Percentiles rank a stretch among this genome's conserved stretches.
Evolutionary conservation across 208 protist species (phyloP).

Genomic region (Trypanosoma avium): DNA sequence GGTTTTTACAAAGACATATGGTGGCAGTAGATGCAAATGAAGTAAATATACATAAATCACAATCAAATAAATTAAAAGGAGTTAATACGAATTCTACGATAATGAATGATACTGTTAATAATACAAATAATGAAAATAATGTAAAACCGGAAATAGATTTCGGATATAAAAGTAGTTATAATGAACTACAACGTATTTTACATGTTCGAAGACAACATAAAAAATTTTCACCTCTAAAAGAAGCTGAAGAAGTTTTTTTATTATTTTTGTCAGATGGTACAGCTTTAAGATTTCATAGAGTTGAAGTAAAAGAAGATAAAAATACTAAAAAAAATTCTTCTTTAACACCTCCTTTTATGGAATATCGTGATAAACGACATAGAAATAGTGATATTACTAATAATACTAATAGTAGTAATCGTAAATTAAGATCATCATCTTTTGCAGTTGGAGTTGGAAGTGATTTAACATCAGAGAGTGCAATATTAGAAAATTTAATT

Average conservation of each 20-base stretch:
- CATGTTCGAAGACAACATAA: conserved; percentile 29
- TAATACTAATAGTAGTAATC: no score
- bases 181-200: conserved; percentile 26
- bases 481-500: no score
- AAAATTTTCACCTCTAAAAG: conserved; percentile 25
- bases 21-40: conserved; percentile 9
- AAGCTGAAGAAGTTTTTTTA: conserved; percentile 52
- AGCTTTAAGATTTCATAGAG: conserved; percentile 44
- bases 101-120: not conserved
- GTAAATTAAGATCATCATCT: no score
- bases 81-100: no score
- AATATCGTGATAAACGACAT: not conserved
- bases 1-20: conserved; percentile 29
- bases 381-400: not conserved
- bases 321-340: not conserved
- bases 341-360: not conserved
- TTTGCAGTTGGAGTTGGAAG: not conserved
- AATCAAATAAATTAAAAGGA: no score
- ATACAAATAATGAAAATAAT: not conserved
- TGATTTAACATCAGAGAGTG: not conserved
- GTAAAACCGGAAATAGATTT: not conserved
- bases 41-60: no score
- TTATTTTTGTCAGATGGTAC: conserved; percentile 65
- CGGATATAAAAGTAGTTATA: not conserved
- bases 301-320: conserved; percentile 2